Conservation (phyloP, 805 yeast species). For the Cyberlindnera euphorbiae region DNA sequence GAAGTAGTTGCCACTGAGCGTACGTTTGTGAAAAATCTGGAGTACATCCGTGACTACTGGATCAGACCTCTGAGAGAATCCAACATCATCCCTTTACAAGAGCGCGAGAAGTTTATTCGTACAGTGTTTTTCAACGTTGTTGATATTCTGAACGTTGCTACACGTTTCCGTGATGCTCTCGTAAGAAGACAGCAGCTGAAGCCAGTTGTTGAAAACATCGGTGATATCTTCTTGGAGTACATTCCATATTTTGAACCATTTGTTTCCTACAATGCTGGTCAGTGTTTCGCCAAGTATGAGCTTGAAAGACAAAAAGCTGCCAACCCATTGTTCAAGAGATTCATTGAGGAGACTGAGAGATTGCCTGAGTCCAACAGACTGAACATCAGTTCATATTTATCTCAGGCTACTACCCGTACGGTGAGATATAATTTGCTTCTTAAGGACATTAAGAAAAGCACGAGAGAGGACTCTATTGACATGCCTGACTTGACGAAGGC, state of each 20-base stretch:
- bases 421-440: conserved; percentile 88
- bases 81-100: conserved; percentile 80
- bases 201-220: conserved; percentile 80
- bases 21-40: conserved; percentile 91
- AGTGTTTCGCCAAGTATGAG: conserved; percentile 91
- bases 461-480: conserved; percentile 72
- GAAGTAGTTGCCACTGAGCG: conserved; percentile 93
- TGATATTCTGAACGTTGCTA: conserved; percentile 80
- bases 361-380: conserved; percentile 81
- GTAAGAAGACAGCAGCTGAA: conserved; percentile 81
- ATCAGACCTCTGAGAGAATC: conserved; percentile 86
- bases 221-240: conserved; percentile 80
- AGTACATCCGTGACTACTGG: conserved; percentile 89
- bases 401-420: conserved; percentile 93
- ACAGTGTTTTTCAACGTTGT: conserved; percentile 88
- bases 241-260: conserved; percentile 90
- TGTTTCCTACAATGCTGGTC: conserved; percentile 88
- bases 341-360: conserved; percentile 85
- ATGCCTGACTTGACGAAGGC: conserved; percentile 57
- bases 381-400: conserved; percentile 87
- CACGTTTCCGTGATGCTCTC: conserved; percentile 82
- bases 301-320: conserved; percentile 90
- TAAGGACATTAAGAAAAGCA: conserved; percentile 76
- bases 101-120: conserved; percentile 85
- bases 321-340: conserved; percentile 87